A percentile compares a stretch with the other conserved stretches of the same genome.
phyloP scores from a whole-genome alignment of 139 green algal species.

The Pleodorina starrii region DNA sequence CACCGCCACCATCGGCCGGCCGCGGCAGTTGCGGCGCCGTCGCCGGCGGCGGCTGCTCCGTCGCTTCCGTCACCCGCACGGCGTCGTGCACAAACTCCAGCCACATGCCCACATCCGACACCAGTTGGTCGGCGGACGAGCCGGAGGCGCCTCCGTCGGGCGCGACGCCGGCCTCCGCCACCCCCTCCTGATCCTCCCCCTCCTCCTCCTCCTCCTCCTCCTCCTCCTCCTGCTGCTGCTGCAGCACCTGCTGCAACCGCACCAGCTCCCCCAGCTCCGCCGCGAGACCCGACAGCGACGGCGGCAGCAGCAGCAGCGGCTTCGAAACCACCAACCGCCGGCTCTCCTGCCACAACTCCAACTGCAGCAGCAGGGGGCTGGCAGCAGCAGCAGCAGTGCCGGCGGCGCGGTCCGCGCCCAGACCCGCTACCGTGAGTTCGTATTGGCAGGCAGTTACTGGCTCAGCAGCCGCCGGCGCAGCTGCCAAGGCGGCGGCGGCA shows the following conservation, averaged over 20 bases:
- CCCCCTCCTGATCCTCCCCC: not conserved
- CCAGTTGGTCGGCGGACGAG: slow-evolving; percentile 5
- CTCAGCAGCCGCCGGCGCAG: not conserved
- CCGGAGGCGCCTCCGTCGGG: too few species aligned
- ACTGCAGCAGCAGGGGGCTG: not conserved
- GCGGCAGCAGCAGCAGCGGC: slow-evolving; percentile 14
- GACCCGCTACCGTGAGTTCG: not conserved
- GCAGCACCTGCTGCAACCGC: not conserved
- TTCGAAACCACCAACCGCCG: not conserved
- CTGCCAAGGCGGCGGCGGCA: not conserved
- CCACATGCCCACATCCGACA: slow-evolving; percentile 13
- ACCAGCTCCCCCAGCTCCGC: not conserved
- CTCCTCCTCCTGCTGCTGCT: not conserved
- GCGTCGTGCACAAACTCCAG: slow-evolving; percentile 9
- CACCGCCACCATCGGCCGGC: not conserved
- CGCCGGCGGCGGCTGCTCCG: not conserved
- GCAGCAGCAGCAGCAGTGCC: not conserved
- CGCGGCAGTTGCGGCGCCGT: not conserved
- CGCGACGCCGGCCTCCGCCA: not conserved
- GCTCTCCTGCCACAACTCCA: slow-evolving; percentile 20
- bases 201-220: not conserved
- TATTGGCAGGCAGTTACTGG: not conserved
- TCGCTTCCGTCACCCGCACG: not conserved
- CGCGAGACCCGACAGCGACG: not conserved
- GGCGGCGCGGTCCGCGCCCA: not conserved